phyloP scores from a whole-genome alignment of 495 filamentous ascomycete species.

The Talaromyces wortmannii region DNA sequence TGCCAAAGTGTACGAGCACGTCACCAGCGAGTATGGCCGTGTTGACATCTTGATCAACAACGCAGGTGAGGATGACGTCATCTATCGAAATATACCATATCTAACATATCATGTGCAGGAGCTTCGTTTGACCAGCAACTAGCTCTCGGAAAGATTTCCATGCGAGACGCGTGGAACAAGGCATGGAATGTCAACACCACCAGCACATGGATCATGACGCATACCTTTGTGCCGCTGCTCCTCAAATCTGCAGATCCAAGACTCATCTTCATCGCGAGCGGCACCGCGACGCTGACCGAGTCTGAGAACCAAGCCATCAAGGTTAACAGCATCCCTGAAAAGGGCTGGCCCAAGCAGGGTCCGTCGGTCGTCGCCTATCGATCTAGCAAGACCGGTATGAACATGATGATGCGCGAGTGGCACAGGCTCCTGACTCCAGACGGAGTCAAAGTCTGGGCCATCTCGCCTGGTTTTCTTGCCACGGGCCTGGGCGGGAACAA shows the following conservation, averaged over 20 bases:
- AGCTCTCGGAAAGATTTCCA: constrained; percentile 19
- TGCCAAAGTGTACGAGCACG: constrained; percentile 21
- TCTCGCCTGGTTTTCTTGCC: constrained; percentile 51
- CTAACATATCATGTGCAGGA: constrained; percentile 5
- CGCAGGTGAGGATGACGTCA: constrained; percentile 17
- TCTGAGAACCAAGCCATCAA: constrained; percentile 15
- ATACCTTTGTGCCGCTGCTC: constrained; percentile 36
- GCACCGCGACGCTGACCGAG: constrained; percentile 36
- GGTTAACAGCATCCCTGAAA: constrained; percentile 24
- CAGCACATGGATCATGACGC: constrained; percentile 41
- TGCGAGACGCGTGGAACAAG: constrained; percentile 39
- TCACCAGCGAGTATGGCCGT: constrained; percentile 28
- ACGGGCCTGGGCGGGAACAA: constrained; percentile 38
- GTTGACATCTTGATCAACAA: constrained; percentile 51
- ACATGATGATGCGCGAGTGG: constrained; percentile 63
- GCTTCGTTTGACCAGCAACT: constrained; percentile 26
- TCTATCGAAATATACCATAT: constrained; percentile 3
- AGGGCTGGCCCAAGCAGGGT: constrained; percentile 40
- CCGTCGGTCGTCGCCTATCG: constrained; percentile 32
- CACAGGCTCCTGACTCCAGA: constrained; percentile 42
- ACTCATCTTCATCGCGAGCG: constrained; percentile 43
- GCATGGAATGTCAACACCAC: constrained; percentile 52
- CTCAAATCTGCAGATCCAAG: constrained; percentile 34
- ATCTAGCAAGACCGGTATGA: constrained; percentile 50
- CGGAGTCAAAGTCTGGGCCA: constrained; percentile 51